Conservation (phyloP, 768 basidiomycete species). For the Amyloporia xantha region DNA sequence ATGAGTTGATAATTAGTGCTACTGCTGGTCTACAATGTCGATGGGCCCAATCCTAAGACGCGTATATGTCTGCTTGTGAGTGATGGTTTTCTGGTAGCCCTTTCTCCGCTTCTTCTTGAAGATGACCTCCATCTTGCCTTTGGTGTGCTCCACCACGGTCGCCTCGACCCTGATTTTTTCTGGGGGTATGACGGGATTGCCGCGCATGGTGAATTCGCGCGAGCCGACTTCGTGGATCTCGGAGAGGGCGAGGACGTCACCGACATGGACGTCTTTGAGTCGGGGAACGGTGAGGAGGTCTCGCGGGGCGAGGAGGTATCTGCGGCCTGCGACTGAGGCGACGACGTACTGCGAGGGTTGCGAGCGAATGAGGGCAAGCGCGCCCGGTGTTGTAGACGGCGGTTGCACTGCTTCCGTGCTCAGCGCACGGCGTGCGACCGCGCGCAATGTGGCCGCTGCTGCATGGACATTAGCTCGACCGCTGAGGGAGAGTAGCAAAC, state of each 20-base stretch:
- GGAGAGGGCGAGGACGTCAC: slow-evolving; percentile 76
- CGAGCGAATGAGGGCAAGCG: slow-evolving; percentile 77
- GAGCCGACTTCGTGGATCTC: slow-evolving; percentile 93
- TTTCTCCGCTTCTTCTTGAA: slow-evolving; percentile 99
- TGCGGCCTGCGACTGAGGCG: slow-evolving; percentile 79
- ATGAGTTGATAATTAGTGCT: slow-evolving; percentile 13
- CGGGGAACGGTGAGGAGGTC: slow-evolving; percentile 93
- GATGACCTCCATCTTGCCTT: slow-evolving; percentile 84
- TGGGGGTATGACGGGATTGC: slow-evolving; percentile 63
- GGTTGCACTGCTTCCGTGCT: slow-evolving; percentile 24
- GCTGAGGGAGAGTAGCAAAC: neutral
- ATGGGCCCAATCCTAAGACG: slow-evolving; percentile 88
- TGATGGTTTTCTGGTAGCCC: slow-evolving; percentile 91
- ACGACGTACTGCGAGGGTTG: slow-evolving; percentile 92
- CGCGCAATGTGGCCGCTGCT: slow-evolving; percentile 17
- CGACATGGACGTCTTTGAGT: slow-evolving; percentile 78
- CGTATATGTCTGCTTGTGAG: slow-evolving; percentile 94
- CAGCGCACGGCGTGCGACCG: slow-evolving; percentile 21
- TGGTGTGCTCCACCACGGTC: slow-evolving; percentile 97
- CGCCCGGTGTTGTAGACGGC: slow-evolving; percentile 44
- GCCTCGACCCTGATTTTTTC: slow-evolving; percentile 69
- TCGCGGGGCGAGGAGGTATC: slow-evolving; percentile 84
- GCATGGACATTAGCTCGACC: neutral
- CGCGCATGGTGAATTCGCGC: slow-evolving; percentile 87
- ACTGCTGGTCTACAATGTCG: slow-evolving; percentile 33